Percentiles rank a stretch among this genome's conserved stretches.
phyloP scores from a whole-genome alignment of 768 basidiomycete genomes.

The Leccinum arenicola region DNA sequence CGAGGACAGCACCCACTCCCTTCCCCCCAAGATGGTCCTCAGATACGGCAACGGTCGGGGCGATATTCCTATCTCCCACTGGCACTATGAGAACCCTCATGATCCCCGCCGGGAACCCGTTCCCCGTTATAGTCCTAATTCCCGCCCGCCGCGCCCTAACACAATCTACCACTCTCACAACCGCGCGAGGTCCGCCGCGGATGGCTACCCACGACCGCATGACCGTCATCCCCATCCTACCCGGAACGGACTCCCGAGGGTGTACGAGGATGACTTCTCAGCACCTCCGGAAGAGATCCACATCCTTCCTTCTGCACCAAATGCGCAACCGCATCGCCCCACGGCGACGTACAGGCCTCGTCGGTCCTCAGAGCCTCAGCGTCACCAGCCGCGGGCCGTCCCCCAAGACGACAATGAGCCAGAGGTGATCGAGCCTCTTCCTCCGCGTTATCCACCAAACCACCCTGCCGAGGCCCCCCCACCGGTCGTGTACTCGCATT shows the following conservation, averaged over 20 bases:
- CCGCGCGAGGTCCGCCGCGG: slow-evolving; percentile 38
- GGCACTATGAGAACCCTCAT: slow-evolving; percentile 29
- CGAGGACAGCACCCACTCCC: slow-evolving; percentile 39
- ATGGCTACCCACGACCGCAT: slow-evolving; percentile 30
- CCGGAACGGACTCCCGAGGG: slow-evolving; percentile 21
- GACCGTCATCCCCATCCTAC: slow-evolving; percentile 16
- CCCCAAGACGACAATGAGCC: slow-evolving; percentile 22
- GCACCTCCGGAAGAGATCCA: slow-evolving; percentile 59
- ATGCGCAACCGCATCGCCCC: slow-evolving; percentile 32
- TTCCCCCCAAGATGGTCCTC: slow-evolving; percentile 73
- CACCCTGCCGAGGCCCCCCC: slow-evolving; percentile 19
- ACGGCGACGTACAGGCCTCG: slow-evolving; percentile 30
- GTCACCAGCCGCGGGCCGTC: slow-evolving; percentile 18
- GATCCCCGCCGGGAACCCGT: slow-evolving; percentile 10
- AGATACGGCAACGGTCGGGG: slow-evolving; percentile 63
- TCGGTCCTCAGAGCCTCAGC: slow-evolving; percentile 29
- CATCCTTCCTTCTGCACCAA: slow-evolving; percentile 51
- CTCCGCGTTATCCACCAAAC: slow-evolving; percentile 28
- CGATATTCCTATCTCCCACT: slow-evolving; percentile 60
- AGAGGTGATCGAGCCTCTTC: slow-evolving; percentile 34
- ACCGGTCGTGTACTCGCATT: slow-evolving; percentile 37
- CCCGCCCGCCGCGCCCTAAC: slow-evolving; percentile 28
- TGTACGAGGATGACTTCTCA: slow-evolving; percentile 20
- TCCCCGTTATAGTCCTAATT: slow-evolving; percentile 23
- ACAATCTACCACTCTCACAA: slow-evolving; percentile 33